Base-by-base conservation (phyloP, 768 basidiomycete species). In the Calocybe indica region DNA sequence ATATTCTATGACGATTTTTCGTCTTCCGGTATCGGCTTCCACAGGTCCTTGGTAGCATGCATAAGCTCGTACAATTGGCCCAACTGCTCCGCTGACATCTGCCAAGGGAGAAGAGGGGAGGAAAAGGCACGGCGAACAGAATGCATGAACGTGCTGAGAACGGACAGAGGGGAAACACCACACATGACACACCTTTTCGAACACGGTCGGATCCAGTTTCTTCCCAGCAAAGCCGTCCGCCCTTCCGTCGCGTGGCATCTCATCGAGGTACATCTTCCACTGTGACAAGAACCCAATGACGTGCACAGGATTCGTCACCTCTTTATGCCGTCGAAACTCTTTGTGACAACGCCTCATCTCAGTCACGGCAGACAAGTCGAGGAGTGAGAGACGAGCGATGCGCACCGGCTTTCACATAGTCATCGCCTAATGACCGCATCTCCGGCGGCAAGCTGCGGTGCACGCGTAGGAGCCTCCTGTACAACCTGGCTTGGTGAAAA, bases 271-370 rank as follows among this genome's bases (percentile, higher is more conserved):
- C 49, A 79, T 63, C 64, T 95, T 96, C 95, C 95, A 99, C 58
- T 97, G 90, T 3, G 87, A 85, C 7, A 98, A 73, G 61, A 99
- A 99, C 2, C 92, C 93, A 62, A 98, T 95, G 52, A 97, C 82
- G 62, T 97, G 83, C 6, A 85, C 74, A 2, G 92, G 89, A 65
- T 98, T 97, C 14, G 83, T 83, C 8, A 83, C 79, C 15, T 78
- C 70, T 55, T 71, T 80, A 54, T 96, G 94, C 40, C 87, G 72
- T 6, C 88, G 82, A 65, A 96, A 98, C 66, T 99, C 95, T 91
- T 51, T 14, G n/a, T 14, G 32, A 45, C 36, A 55, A 44, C 44
- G 46, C 32, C 29, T 7, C 15, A 6, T 7, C 28, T 47, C 29
- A 8, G 30, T 2, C 33, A 34, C 47, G 22, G 47, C 29, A 12